Base-by-base conservation (phyloP, 2,329 filamentous ascomycete genomes). In the Alternaria atra region DNA sequence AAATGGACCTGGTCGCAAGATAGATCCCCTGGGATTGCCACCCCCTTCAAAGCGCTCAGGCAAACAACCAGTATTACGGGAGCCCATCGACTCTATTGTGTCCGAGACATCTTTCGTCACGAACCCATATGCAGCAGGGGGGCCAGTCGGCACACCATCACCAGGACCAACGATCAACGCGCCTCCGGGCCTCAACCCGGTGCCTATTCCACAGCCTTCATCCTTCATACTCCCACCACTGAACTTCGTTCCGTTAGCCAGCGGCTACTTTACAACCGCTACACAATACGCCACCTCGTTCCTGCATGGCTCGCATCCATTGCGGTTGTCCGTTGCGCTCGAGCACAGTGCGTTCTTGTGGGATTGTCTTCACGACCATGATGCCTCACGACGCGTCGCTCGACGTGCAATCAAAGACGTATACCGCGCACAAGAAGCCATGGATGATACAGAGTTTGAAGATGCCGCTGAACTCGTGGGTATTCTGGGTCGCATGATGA, bases 401-500 rank as follows among this genome's bases (percentile, higher is more conserved):
- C 90, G 92, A 71, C 86, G 89, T 37, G 92, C 94, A 3, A 95
- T 98, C 62, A 86, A 91, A 42, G 93, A 97, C 70, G 94, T 97
- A 1, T 97, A 97, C 75, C 91, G 93, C 58, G 93, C 93, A 1
- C 89, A 91, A 54, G 94, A 97, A 78, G 92, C 92, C 20, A 94
- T 98, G 88, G 92, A 96, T 60, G 94, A 98, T 73, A 93, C 96
- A 68, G 96, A 95, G 83, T 99, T 97, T 75, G 88, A 91, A 66
- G 95, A 98, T 77, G 93, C 94, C 0, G 93, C 93, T 59, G 91
- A 94, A 72, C 85, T 97, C 12, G 94, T 98, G 8, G 90, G 91
- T 1, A 89, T 95, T 0, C 79, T 98, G 1, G 93, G 92, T 6
- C 92, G 90, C 73, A 95, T 97, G 89, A 92, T 94, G 86, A 94